These are phyloP conservation scores for Neocatenulostroma microsporum DNA, from an alignment of 2,329 filamentous ascomycete genomes.

Conservation along the genomic window DNA sequence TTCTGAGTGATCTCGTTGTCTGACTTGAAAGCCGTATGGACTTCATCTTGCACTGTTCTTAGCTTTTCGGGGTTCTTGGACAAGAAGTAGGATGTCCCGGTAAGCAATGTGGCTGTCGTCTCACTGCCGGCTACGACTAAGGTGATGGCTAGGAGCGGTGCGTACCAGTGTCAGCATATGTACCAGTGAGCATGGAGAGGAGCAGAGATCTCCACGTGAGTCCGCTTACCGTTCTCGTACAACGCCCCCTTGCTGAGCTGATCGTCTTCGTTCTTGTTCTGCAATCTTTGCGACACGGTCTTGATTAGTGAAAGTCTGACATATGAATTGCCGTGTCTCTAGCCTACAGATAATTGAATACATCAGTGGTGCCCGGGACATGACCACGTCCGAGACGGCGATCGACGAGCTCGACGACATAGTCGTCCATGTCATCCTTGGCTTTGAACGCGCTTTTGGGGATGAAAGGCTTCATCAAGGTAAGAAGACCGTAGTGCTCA, in stretches of 20 bases:
- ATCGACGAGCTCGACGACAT: constrained; percentile 4
- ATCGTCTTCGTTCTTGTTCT: constrained; percentile 2
- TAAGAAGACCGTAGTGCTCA: constrained; percentile 1
- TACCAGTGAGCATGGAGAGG: no score
- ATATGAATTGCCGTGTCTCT: not conserved
- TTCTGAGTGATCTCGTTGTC: constrained; percentile 28
- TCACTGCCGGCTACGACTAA: constrained; percentile 59
- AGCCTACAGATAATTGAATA: constrained; percentile 5
- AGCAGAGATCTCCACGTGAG: no score
- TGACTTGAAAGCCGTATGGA: constrained; percentile 33
- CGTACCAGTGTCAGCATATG: no score
- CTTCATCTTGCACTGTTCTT: constrained; percentile 48
- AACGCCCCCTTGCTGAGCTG: constrained; percentile 1
- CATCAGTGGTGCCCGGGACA: not conserved
- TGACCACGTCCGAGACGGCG: constrained; percentile 1
- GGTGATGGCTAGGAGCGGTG: no score
- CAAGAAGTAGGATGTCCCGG: constrained; percentile 63
- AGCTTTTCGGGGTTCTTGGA: constrained; percentile 54
- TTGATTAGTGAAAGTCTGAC: not conserved
- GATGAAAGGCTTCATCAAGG: constrained; percentile 5
- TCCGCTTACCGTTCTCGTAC: constrained; percentile 4
- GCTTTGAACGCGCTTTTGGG: constrained; percentile 7
- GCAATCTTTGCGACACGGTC: not conserved
- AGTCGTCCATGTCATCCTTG: constrained; percentile 5
- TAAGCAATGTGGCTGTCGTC: constrained; percentile 66